Percentiles rank a stretch among this genome's conserved stretches.
Conservation (phyloP, 2,329 filamentous ascomycete species). For the Cytospora piceae region DNA sequence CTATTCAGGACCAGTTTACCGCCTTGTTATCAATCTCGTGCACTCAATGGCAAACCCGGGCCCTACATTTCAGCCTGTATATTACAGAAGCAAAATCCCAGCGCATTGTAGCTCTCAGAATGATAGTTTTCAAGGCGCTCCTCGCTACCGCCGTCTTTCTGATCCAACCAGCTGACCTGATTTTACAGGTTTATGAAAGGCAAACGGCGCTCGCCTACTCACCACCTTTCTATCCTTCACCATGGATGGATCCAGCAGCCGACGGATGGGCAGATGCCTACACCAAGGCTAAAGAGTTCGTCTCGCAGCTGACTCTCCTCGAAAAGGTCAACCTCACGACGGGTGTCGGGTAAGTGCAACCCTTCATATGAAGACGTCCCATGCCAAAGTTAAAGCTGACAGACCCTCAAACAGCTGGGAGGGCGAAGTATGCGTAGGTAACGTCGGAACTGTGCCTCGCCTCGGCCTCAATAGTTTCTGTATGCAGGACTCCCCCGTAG, state of each 20-base stretch:
- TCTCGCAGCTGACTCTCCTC: slow-evolving; percentile 77
- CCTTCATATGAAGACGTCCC: neutral
- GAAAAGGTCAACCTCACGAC: slow-evolving; percentile 97
- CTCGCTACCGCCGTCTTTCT: neutral
- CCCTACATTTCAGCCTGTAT: neutral
- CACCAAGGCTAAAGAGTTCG: slow-evolving; percentile 73
- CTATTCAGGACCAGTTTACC: neutral
- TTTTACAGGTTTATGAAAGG: slow-evolving; percentile 31
- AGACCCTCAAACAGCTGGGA: slow-evolving; percentile 56
- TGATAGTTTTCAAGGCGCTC: neutral
- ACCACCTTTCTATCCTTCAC: slow-evolving; percentile 77
- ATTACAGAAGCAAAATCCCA: neutral
- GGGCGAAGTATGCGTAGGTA: slow-evolving; percentile 76
- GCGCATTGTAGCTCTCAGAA: neutral
- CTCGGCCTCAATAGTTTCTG: slow-evolving; percentile 76
- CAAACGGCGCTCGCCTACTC: slow-evolving; percentile 44
- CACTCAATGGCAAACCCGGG: neutral
- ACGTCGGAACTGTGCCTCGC: slow-evolving; percentile 70
- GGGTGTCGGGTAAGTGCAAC: slow-evolving; percentile 70
- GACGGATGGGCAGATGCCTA: slow-evolving; percentile 78
- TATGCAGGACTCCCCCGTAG: slow-evolving; percentile 83
- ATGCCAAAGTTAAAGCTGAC: neutral
- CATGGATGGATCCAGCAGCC: slow-evolving; percentile 78
- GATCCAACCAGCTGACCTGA: slow-evolving; percentile 33
- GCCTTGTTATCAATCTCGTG: neutral